Evolutionary conservation across 2,329 filamentous ascomycete species (phyloP), one percentile per base, ranked within the genome.

Genomic region (Hymenoscyphus fructigenus): DNA sequence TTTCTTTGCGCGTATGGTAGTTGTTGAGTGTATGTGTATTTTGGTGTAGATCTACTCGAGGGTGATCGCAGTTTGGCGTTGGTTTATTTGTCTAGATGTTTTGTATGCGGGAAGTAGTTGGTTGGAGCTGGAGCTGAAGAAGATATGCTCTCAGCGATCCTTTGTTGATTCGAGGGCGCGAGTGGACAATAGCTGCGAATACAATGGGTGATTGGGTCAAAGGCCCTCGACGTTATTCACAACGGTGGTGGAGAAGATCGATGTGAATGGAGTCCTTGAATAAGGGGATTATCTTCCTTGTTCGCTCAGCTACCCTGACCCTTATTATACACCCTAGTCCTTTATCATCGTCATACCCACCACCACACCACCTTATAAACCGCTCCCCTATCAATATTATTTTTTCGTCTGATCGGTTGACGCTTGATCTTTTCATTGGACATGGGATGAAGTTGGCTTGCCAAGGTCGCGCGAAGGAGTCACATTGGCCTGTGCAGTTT

Each of bases 131-230:
- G 41, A 47, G n/a, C 17, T 47, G 17, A 47, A 50, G 47, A 50
- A 50, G 20, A 50, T 50, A 50, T 50, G 9, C 47, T 47, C 44
- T 50, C 47, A 26, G 20, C 44, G 47, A 23, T 23, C 47, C 47
- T 50, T 50, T 50, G 47, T 50, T 38, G 36, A 38, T 14, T 38
- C 36, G 36, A 38, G 36, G 36, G 36, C 20, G 20, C 20, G 14
- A 20, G 10, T 14, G 47, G 20, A 50, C 20, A 50, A 50, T 50
- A 10, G 12, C n/a, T 50, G 9, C 9, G 47, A 50, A 20, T 50
- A 50, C 47, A 50, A 50, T 50, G 4, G 47, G 47, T 50, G 47
- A 50, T 50, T 50, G 47, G 47, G n/a, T 50, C 47, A 50, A 50
- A 50, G 47, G 5, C 12, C 36, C 17, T 38, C 17, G 47, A 50